phyloP scores from a whole-genome alignment of 2,329 filamentous ascomycete genomes.

The Sodiomyces alkalinus region DNA sequence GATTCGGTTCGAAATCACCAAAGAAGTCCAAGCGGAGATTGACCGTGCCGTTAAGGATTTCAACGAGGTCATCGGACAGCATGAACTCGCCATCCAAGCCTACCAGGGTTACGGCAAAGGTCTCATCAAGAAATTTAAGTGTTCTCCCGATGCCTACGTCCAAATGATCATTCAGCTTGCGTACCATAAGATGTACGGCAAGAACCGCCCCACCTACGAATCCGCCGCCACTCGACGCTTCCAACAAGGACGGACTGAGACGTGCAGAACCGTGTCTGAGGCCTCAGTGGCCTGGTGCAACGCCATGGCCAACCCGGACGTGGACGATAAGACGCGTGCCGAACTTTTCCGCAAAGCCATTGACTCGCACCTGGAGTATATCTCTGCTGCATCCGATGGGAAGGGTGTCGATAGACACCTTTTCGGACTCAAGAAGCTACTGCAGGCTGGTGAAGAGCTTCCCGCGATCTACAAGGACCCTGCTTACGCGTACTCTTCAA shows the following conservation, averaged over 20 bases:
- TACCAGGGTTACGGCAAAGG: conserved; percentile 98
- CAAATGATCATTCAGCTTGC: conserved; percentile 98
- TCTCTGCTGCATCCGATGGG: conserved; percentile 73
- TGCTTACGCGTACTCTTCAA: conserved; percentile 66
- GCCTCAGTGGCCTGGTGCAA: conserved; percentile 83
- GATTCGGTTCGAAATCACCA: conserved; percentile 64
- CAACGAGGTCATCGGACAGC: conserved; percentile 62
- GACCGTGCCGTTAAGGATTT: conserved; percentile 69
- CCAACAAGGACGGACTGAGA: conserved; percentile 92
- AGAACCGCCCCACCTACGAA: conserved; percentile 95
- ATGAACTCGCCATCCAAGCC: conserved; percentile 85
- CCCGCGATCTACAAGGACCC: conserved; percentile 80
- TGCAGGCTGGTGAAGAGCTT: conserved; percentile 65
- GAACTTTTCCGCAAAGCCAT: conserved; percentile 72
- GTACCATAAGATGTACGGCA: conserved; percentile 98
- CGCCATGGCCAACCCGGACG: conserved; percentile 58
- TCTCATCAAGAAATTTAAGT: conserved; percentile 98
- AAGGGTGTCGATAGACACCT: conserved; percentile 92
- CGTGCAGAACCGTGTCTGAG: conserved; percentile 82
- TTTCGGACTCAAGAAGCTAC: conserved; percentile 88
- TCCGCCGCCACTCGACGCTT: conserved; percentile 89
- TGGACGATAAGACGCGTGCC: conserved; percentile 49
- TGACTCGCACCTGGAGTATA: conserved; percentile 77
- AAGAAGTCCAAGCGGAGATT: conserved; percentile 62
- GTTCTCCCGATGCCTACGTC: conserved; percentile 91